Evolutionary conservation across 805 yeast species (phyloP), one percentile per base, ranked within the genome.

Genomic region (Candida caryicola): DNA sequence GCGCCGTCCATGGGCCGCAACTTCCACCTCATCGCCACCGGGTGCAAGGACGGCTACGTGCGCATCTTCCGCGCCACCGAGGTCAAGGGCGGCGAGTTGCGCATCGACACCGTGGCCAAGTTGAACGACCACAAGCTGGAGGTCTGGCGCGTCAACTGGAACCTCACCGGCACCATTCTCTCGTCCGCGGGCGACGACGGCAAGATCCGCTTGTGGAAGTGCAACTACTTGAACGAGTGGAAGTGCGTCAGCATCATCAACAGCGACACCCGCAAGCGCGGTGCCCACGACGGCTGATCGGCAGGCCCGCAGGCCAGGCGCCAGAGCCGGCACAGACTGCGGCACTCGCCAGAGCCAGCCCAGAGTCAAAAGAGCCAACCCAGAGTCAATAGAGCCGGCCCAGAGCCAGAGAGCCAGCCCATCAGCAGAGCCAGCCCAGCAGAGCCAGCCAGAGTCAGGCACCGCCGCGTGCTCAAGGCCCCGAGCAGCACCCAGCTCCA

Each of bases 121-220:
- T 78, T 85, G 46, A 80, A 73, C 43, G 93, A 85, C 55, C 95
- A 87, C 56, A 75, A 78, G 43, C 82, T 85, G 39, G 95, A 93
- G 61, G 96, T 93, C 1, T 93, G 99, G 99, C 76, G 90, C 28
- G 98, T 93, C 1, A 76, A 85, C 18, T 93, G 99, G 98, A 93
- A 93, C 58, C 60, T 82, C 31, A 87, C 98, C 0, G 98, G 98
- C 4, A 87, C 98, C 0, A 81, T 93, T 4, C 65, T 93, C 45
- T 85, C 96, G 49, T 82, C 93, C 33, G 88, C 97, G 4, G 98
- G 99, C 14, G 97, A 90, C 55, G 98, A 93, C 57, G 97, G 97
- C 3, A 81, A 82, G 46, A 82, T 91, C 4, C 70, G 96, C 50
- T 71, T 93, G 47, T 93, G 98, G 95, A 93, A 91, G 62, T 76